Conservation (phyloP, 352 stramenopile genomes). For the Globisporangium spiculum region DNA sequence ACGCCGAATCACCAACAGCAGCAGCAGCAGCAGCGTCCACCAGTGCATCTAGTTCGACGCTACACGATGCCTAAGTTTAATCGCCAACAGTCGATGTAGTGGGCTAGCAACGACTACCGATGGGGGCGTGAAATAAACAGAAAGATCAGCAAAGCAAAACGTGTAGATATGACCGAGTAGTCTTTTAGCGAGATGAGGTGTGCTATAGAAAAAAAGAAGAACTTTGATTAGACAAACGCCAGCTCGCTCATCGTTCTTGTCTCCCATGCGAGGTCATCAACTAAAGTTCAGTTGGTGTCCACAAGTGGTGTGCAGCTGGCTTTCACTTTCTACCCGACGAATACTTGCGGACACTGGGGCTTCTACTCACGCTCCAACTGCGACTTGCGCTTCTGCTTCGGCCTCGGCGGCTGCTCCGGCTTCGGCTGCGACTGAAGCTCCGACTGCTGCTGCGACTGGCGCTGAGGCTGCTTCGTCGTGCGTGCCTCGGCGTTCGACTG, state of each 20-base stretch:
- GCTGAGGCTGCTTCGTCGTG: slow-evolving; percentile 9
- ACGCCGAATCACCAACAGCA: not conserved
- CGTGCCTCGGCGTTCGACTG: slow-evolving; percentile 14
- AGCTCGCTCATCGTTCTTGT: not conserved
- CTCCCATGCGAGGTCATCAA: not conserved
- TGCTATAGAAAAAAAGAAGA: slow-evolving; percentile 13
- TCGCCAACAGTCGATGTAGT: slow-evolving; percentile 28
- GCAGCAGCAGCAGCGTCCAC: slow-evolving; percentile 4
- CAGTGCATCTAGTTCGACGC: slow-evolving; percentile 39
- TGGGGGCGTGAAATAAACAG: not conserved
- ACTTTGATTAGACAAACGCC: not conserved
- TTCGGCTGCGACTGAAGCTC: slow-evolving; percentile 26
- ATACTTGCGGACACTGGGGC: slow-evolving; percentile 5
- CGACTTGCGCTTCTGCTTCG: slow-evolving; percentile 24
- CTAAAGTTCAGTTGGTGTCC: not conserved
- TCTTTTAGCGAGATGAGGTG: slow-evolving; percentile 6
- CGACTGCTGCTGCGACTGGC: slow-evolving; percentile 24
- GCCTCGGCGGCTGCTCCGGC: slow-evolving; percentile 27
- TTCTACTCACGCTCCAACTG: slow-evolving; percentile 23
- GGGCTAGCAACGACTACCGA: not conserved
- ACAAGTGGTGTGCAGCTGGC: not conserved
- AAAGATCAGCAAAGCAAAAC: slow-evolving; percentile 9
- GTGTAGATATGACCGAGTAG: slow-evolving; percentile 7
- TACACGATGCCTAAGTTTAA: slow-evolving; percentile 29
- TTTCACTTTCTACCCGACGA: slow-evolving; percentile 20